Evolutionary conservation across 805 yeast genomes (phyloP), one percentile per base, ranked within the genome.

Genomic region (Geotrichum ghanense): DNA sequence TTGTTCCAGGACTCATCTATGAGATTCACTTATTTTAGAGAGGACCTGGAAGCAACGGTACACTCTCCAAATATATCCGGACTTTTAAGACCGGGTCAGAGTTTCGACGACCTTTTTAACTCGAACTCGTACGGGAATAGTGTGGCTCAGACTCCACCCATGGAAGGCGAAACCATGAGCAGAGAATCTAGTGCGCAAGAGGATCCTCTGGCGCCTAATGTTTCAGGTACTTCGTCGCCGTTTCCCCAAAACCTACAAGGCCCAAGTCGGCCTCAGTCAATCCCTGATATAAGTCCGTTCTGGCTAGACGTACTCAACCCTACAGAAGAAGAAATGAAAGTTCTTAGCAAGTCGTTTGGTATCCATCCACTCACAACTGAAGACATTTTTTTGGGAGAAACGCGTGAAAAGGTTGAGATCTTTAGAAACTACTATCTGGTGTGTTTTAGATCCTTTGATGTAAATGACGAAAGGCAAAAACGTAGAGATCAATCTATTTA

Each of bases 301-400:
- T 90, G 98, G 98, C 71, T 90, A 9, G 97, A 90, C 63, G 83
- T 90, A 10, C 67, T 85, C 48, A 83, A 86, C 57, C 98, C 98
- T 9, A 84, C 95, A 0, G 97, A 92, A 58, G 97, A 88, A 54
- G 98, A 90, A 63, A 86, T 92, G 95, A 88, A 90, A 57, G 92
- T 83, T 0, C 56, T 90, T 12, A 78, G 94, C 22, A 87, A 87
- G 57, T 79, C 97, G 0, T 90, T 90, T 66, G 95, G 95, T 1
- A 86, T 90, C 48, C 98, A 90, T 64, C 98, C 98, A 0, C 73
- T 90, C 56, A 90, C 98, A 0, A 85, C 97, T 0, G 98, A 90
- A 61, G 98, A 90, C 66, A 89, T 90, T 43, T 83, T 84, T 50
- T 66, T 89, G 24, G 95, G 95, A 1, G 98, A 90, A 60, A 83